Evolutionary conservation across 768 basidiomycete genomes (phyloP), one percentile per base, ranked within the genome.

Genomic region (Lepiota subincarnata): DNA sequence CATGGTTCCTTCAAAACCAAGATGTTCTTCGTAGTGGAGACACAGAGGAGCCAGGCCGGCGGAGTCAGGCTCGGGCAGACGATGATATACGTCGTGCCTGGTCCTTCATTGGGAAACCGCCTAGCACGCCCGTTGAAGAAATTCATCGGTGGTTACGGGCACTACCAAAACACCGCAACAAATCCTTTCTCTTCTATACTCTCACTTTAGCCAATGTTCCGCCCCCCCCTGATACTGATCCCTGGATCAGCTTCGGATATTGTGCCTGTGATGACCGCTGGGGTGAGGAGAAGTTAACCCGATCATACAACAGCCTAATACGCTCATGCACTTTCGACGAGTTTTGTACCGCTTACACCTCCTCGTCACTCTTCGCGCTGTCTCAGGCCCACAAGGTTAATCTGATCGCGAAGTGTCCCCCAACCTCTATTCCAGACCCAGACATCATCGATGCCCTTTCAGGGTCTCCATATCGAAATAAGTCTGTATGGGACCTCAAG

Each of bases 401-500:
- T 35, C 58, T 70, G n/a, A n/a, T n/a, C n/a, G n/a, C n/a, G n/a
- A n/a, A n/a, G n/a, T n/a, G n/a, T n/a, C n/a, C n/a, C n/a, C n/a
- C n/a, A n/a, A n/a, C n/a, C n/a, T n/a, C n/a, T n/a, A n/a, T n/a
- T n/a, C n/a, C n/a, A n/a, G n/a, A n/a, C n/a, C n/a, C n/a, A n/a
- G n/a, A n/a, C n/a, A n/a, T n/a, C n/a, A n/a, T n/a, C n/a, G n/a
- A n/a, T n/a, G n/a, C n/a, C 34, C 60, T 73, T 14, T 49, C 51
- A 0, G 49, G 54, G 12, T 48, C 59, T 5, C 64, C 64, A 0
- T n/a, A n/a, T n/a, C n/a, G 8, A n/a, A 1, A 7, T 36, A 2
- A 44, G 43, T 70, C 71, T 6, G 73, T 73, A 12, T 75, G 73
- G 73, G n/a, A 62, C 26, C 62, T 75, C 38, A 75, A 72, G 58